Conservation (phyloP, 805 yeast genomes). For the Candida boidinii region DNA sequence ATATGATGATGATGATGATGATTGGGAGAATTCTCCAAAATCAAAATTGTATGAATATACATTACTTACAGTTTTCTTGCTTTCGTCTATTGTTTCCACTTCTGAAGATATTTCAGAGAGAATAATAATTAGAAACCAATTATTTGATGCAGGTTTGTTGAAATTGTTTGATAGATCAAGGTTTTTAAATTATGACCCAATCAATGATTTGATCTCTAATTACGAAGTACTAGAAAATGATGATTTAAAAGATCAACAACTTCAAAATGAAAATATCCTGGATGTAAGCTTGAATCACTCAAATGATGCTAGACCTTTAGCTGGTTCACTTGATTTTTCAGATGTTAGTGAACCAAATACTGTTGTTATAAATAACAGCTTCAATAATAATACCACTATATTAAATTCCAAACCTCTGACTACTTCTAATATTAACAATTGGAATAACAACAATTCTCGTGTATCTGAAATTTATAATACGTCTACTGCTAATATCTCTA, state of each 20-base stretch:
- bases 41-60: slow-evolving; percentile 45
- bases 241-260: slow-evolving; percentile 48
- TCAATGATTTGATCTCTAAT: slow-evolving; percentile 57
- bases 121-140: slow-evolving; percentile 48
- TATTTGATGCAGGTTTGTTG: slow-evolving; percentile 49
- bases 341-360: no score
- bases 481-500: no score
- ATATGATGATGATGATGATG: background rate
- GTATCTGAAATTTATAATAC: no score
- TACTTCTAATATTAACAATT: no score
- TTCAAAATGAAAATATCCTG: background rate
- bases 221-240: slow-evolving; percentile 48
- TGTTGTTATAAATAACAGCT: no score
- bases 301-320: no score
- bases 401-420: no score
- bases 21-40: slow-evolving; percentile 5
- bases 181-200: slow-evolving; percentile 43
- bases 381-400: no score
- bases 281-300: no score
- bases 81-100: slow-evolving; percentile 55
- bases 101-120: slow-evolving; percentile 28
- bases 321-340: no score
- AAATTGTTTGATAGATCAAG: slow-evolving; percentile 44
- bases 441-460: no score
- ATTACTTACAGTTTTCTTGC: slow-evolving; percentile 58